Conservation (phyloP, 148 eudicot species). For the Rhododendron vialii region DNA sequence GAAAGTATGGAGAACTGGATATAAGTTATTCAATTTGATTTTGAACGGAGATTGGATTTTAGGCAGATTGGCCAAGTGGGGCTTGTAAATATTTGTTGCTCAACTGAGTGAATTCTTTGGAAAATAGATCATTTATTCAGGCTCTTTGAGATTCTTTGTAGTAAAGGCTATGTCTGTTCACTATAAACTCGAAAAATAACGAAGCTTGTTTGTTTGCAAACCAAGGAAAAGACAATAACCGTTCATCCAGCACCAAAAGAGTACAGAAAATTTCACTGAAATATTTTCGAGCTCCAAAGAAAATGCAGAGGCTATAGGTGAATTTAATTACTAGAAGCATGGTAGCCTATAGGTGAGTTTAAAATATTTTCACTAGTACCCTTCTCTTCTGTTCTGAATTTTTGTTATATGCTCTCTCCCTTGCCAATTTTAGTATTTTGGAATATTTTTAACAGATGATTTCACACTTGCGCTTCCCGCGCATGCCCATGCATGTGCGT, state of each 20-base stretch:
- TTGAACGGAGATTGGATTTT: neutral
- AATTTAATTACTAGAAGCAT: neutral
- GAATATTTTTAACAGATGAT: no score
- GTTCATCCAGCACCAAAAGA: neutral
- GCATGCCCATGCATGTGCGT: neutral
- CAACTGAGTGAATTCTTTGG: neutral
- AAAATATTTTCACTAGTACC: no score
- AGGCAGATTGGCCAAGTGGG: neutral
- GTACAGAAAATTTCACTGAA: neutral
- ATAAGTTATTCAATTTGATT: neutral
- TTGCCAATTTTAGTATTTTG: no score
- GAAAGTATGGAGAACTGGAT: neutral
- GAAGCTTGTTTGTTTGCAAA: neutral
- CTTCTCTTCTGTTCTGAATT: no score
- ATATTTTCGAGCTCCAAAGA: neutral
- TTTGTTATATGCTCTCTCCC: no score
- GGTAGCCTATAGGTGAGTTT: neutral
- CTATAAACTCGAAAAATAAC: neutral
- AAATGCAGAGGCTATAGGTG: neutral
- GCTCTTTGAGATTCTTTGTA: neutral
- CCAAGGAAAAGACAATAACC: neutral
- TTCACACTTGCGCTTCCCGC: neutral
- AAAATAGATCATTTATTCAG: neutral
- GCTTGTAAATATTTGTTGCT: neutral
- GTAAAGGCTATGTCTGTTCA: neutral